Base-by-base conservation (phyloP, 2,329 filamentous ascomycete genomes). In the Aspergillus versicolor region DNA sequence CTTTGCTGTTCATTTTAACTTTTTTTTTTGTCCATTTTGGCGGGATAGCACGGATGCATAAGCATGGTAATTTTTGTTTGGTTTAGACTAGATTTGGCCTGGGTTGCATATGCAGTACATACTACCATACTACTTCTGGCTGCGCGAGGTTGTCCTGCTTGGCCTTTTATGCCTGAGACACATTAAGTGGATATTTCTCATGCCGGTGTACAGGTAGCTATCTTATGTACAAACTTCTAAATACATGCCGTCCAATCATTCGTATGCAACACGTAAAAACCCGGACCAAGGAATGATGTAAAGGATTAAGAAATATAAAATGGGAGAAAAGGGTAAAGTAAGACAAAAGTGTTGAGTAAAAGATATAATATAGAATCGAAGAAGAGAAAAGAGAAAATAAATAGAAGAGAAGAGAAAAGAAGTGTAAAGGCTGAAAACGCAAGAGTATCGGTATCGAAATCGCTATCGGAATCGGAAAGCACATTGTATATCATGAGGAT, bases 191-290 rank as follows among this genome's bases (percentile, higher is more conserved):
- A 30, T 30, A 30, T 34, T 42, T 34, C 49, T n/a, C 40, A 46
- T 19, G 30, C 42, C 45, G 19, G 44, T 46, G 22, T 34, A 40
- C 34, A 54, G 32, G 46, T 21, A 21, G 34, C 17, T 46, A 46
- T 32, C 30, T 32, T 56, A 56, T 56, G 48, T 56, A 56, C 54
- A 56, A 49, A 51, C 19, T 47, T 24, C 27, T 52, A 52, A 24
- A 46, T 52, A 47, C 42, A 56, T 45, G 54, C 47, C 54, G 48
- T 51, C 15, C 45, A 47, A 47, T 37, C 34, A 37, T 15, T 37
- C 51, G 40, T 42, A 27, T 45, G 24, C 50, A 52, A 38, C 34
- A 2, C 27, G 32, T 37, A 17, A 30, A 32, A 32, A 52, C 12
- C 30, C 15, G 9, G 32, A 43, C 12, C 41, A 45, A 45, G 9